Base-by-base conservation (phyloP, 129 eudicot genomes). In the Centaurea solstitialis region DNA sequence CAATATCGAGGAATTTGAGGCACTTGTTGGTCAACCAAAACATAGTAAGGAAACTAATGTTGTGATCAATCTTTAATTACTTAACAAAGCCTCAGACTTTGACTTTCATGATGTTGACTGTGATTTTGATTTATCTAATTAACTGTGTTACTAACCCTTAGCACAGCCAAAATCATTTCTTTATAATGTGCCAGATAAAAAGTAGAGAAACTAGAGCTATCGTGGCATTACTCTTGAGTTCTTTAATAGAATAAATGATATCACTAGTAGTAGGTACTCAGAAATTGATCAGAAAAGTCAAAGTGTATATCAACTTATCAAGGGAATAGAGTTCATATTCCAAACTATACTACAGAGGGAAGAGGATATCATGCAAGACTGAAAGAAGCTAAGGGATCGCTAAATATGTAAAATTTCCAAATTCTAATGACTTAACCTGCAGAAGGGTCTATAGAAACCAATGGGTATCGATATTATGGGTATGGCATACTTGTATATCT, bases 121-220 rank as follows among this genome's bases (percentile, higher is more conserved):
- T 70, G 76, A 40, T 69, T 50, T 79, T 79, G 76, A 70, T 67
- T 11, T 18, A 47, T 75, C 79, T 73, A 35, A 37, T 11, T 61
- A 76, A 20, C 7, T 21, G 69, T 40, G 45, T 45, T 68, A 28
- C 75, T 0, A 68, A 78, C 24, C 38, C 57, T 23, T 45, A 24
- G 18, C 43, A n/a, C 47, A 30, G 39, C 6, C 70, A 33, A 35
- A n/a, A 30, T 53, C 50, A 20, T 15, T 12, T 18, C 38, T 76
- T 20, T 65, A 64, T 76, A 64, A 64, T 64, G 64, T 39, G 8
- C 61, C 40, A 62, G 24, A 13, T 39, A 64, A 39, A 65, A 65
- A 76, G 62, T 20, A 70, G 59, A 53, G 2, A 68, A 78, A 30
- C 70, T 33, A 79, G 35, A 79, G 82, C 82, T 79, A 70, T 79